A percentile compares a stretch with the other conserved stretches of the same genome.
These are phyloP conservation scores for Phaeosphaeriaceae sp. DNA, from an alignment of 2,329 filamentous ascomycete genomes.

Conservation along the genomic window DNA sequence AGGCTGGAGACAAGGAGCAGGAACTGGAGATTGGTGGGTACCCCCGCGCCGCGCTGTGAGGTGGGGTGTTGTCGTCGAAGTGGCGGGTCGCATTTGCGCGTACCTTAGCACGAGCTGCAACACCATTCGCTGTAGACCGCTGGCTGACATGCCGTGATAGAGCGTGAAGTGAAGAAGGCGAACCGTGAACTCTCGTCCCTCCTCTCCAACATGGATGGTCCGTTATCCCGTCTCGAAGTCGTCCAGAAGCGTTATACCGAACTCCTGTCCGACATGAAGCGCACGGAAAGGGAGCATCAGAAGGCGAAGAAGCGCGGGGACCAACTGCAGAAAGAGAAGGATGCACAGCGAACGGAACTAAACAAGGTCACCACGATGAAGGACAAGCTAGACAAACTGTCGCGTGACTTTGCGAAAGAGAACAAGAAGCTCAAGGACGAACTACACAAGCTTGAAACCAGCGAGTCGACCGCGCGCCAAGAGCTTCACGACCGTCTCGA, in stretches of 20 bases:
- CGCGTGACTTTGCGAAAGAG: conserved; percentile 90
- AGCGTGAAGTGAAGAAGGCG: conserved; percentile 92
- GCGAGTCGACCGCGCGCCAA: conserved; percentile 80
- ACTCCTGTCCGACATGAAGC: conserved; percentile 92
- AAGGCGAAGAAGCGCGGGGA: conserved; percentile 97
- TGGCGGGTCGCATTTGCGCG: conserved; percentile 4
- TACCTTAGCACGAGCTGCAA: conserved; percentile 5
- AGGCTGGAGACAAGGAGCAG: conserved; percentile 91
- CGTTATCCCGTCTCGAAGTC: conserved; percentile 88
- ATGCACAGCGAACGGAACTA: conserved; percentile 84
- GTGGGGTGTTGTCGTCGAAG: background rate
- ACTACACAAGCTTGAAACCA: conserved; percentile 81
- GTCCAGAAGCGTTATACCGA: conserved; percentile 92
- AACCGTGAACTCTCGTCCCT: conserved; percentile 89
- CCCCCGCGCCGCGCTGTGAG: conserved; percentile 9
- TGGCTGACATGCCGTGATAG: conserved; percentile 59
- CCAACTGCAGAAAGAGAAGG: conserved; percentile 94
- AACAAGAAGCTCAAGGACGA: conserved; percentile 99
- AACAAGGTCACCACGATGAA: conserved; percentile 90
- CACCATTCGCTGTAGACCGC: conserved; percentile 11
- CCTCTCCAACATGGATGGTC: conserved; percentile 85
- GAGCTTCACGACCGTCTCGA: conserved; percentile 87
- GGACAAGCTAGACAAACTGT: conserved; percentile 96
- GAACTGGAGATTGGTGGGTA: conserved; percentile 87
- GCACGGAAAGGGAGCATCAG: conserved; percentile 88